Percentiles rank a stretch among this genome's conserved stretches.
Conservation (phyloP, 345 rosid genomes). For the Chamaenerion angustifolium region DNA sequence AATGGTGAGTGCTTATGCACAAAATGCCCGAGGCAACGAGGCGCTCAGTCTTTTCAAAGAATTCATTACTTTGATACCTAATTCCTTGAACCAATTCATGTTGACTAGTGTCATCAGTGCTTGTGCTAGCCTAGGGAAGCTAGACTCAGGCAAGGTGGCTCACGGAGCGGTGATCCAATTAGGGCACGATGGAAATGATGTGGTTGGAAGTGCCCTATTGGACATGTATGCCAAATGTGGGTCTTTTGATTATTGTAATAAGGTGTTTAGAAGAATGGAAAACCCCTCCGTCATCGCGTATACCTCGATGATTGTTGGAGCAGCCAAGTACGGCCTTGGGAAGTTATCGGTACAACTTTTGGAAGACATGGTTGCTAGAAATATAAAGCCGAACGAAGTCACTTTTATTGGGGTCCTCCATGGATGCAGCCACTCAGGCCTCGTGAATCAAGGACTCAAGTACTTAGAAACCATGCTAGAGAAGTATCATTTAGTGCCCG, state of each 20-base stretch:
- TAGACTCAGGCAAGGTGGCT: conserved; percentile 39
- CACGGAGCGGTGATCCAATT: conserved; percentile 47
- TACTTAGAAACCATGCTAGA: conserved; percentile 34
- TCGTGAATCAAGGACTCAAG: conserved; percentile 45
- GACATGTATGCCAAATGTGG: conserved; percentile 89
- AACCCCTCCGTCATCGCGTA: conserved; percentile 49
- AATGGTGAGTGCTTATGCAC: conserved; percentile 53
- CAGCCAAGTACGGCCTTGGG: conserved; percentile 48
- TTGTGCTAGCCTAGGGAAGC: conserved; percentile 55
- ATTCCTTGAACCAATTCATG: conserved; percentile 48
- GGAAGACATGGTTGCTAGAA: conserved; percentile 36
- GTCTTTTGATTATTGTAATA: conserved; percentile 34
- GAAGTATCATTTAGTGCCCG: conserved; percentile 39
- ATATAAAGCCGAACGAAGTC: conserved; percentile 56
- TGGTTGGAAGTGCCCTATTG: conserved; percentile 50
- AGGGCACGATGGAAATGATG: conserved; percentile 31
- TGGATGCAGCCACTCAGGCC: conserved; percentile 81
- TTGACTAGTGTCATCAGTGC: conserved; percentile 59
- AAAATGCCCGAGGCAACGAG: conserved; percentile 54
- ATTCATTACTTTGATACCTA: conserved; percentile 14
- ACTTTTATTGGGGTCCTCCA: conserved; percentile 56
- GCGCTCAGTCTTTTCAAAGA: conserved; percentile 47
- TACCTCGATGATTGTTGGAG: conserved; percentile 59
- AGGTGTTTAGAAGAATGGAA: conserved; percentile 33
- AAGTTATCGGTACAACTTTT: conserved; percentile 28